Conservation (phyloP, 1,284 basidiomycete genomes). For the Pseudozyma sp. region DNA sequence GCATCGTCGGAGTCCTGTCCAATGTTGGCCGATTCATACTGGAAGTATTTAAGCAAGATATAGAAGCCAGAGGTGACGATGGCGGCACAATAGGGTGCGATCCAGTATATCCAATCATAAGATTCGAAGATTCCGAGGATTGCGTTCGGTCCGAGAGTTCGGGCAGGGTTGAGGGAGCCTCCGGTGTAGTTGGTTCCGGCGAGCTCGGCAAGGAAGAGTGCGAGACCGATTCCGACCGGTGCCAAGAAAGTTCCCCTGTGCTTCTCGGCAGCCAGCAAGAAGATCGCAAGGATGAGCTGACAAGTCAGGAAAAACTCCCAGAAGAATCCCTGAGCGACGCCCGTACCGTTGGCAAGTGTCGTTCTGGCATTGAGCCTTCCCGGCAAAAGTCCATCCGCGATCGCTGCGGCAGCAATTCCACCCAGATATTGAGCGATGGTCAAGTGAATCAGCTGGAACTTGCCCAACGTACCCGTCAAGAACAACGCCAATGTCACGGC, state of each 20-base stretch:
- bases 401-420: constrained; percentile 71
- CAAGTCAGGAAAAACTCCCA: constrained; percentile 71
- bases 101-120: constrained; percentile 57
- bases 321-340: constrained; percentile 60
- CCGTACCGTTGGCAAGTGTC: constrained; percentile 65
- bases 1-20: constrained; percentile 56
- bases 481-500: constrained; percentile 71
- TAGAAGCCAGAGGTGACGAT: constrained; percentile 53
- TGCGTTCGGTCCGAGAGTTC: constrained; percentile 55
- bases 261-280: constrained; percentile 72
- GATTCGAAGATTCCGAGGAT: constrained; percentile 38
- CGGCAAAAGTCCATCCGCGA: constrained; percentile 69
- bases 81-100: constrained; percentile 50
- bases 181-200: constrained; percentile 60
- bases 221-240: constrained; percentile 58
- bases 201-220: constrained; percentile 51
- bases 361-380: constrained; percentile 69
- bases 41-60: constrained; percentile 38
- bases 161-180: constrained; percentile 59
- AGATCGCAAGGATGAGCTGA: constrained; percentile 69
- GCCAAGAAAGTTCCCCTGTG: constrained; percentile 68
- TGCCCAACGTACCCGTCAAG: constrained; percentile 70
- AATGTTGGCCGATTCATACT: constrained; percentile 53
- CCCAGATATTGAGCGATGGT: constrained; percentile 70
- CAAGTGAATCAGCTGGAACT: constrained; percentile 69